These are phyloP conservation scores for Ceratobasidium sp. DNA, from an alignment of 1,284 basidiomycete species.

Conservation along the genomic window DNA sequence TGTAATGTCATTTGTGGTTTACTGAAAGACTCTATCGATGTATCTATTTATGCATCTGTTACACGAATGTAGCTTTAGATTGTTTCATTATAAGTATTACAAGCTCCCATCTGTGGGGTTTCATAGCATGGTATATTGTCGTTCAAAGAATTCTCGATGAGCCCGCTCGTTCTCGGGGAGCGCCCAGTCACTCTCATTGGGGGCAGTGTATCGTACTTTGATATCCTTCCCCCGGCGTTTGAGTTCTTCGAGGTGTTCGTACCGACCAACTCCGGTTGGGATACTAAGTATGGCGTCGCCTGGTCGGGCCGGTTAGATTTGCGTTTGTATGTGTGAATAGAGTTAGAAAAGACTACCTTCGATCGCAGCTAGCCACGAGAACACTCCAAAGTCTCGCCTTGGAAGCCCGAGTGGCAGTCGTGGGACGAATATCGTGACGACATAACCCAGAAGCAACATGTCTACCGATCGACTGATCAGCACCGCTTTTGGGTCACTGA, in stretches of 20 bases:
- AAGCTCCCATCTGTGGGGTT: too few species aligned
- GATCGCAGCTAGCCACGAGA: conserved; percentile 36
- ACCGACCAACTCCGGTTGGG: conserved; percentile 9
- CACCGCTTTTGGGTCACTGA: too few species aligned
- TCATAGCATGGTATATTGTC: conserved; percentile 13
- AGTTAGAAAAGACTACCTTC: conserved; percentile 8
- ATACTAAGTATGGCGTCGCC: conserved; percentile 30
- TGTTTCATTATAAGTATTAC: too few species aligned
- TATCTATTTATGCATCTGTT: too few species aligned
- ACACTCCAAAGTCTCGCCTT: conserved; percentile 33
- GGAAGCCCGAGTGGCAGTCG: conserved; percentile 31
- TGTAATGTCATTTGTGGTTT: too few species aligned
- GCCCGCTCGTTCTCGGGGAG: conserved; percentile 19
- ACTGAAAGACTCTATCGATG: too few species aligned
- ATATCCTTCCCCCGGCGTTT: conserved; percentile 13
- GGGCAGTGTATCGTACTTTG: conserved; percentile 21
- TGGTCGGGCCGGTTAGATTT: not conserved
- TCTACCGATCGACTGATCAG: not conserved
- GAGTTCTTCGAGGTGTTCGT: conserved; percentile 33
- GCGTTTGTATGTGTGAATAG: not conserved
- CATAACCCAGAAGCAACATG: conserved; percentile 28
- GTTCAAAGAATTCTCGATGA: conserved; percentile 33
- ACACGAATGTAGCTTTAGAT: too few species aligned
- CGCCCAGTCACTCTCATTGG: conserved; percentile 21
- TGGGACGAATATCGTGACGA: conserved; percentile 29